Percentiles rank a stretch among this genome's conserved stretches.
Conservation (phyloP, 306 rosid species). For the Cicer cuneatum region DNA sequence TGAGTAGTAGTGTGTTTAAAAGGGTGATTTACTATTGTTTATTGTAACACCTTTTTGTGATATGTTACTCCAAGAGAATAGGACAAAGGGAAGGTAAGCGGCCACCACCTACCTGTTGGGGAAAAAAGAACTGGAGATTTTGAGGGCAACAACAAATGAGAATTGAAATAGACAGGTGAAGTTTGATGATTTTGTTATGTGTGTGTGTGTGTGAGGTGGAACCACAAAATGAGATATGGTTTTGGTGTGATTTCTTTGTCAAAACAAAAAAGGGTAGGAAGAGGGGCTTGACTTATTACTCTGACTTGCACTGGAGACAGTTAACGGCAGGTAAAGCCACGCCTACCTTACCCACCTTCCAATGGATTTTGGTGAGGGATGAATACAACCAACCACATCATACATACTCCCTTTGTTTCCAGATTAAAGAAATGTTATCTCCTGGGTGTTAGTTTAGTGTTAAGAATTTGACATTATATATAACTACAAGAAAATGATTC, state of each 20-base stretch:
- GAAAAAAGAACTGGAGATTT: conserved; percentile 38
- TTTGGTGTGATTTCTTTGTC: background rate
- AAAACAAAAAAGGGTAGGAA: conserved; percentile 18
- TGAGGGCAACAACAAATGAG: conserved; percentile 7
- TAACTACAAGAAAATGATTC: too few species aligned
- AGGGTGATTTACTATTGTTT: conserved; percentile 39
- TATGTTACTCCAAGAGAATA: conserved; percentile 34
- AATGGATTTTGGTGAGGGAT: background rate
- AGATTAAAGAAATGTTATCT: too few species aligned
- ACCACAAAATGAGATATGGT: background rate
- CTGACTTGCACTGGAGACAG: background rate
- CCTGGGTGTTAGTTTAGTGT: too few species aligned
- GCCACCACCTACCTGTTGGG: conserved; percentile 60
- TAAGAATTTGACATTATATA: too few species aligned
- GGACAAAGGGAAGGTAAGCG: conserved; percentile 71
- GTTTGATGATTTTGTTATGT: conserved; percentile 16
- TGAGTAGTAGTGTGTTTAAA: background rate
- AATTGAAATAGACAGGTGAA: conserved; percentile 37
- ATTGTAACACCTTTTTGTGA: conserved; percentile 17
- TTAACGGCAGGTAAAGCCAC: conserved; percentile 3
- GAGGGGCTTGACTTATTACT: conserved; percentile 10
- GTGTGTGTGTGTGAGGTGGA: background rate
- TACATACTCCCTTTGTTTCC: too few species aligned
- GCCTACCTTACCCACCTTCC: conserved; percentile 2
- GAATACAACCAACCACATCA: background rate